phyloP scores from a whole-genome alignment of 441 rosid species.

The Eutrema salsugineum region DNA sequence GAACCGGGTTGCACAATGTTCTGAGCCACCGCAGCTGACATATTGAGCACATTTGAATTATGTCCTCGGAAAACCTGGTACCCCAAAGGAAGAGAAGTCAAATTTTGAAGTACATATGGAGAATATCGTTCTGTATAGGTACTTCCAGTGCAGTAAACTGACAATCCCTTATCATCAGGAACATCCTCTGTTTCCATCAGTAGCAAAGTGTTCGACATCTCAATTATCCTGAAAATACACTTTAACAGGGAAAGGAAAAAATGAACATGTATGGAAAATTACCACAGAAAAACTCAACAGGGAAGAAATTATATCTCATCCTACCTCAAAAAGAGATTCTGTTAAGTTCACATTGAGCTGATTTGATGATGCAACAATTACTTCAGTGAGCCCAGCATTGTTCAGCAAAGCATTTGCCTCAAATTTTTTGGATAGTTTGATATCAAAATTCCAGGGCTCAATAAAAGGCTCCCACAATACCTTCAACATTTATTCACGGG shows the following conservation, averaged over 20 bases:
- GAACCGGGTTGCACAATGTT: conserved; percentile 67
- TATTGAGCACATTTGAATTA: conserved; percentile 42
- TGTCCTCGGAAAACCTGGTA: conserved; percentile 68
- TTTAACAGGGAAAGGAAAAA: conserved; percentile 24
- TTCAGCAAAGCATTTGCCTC: conserved; percentile 55
- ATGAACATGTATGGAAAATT: background rate
- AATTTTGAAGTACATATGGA: conserved; percentile 85
- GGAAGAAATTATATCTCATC: conserved; percentile 5
- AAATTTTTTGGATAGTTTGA: conserved; percentile 46
- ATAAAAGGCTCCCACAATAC: conserved; percentile 94
- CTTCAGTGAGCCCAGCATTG: conserved; percentile 54
- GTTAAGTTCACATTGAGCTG: conserved; percentile 81
- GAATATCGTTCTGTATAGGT: conserved; percentile 62
- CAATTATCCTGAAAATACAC: conserved; percentile 77
- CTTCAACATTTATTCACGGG: conserved; percentile 38
- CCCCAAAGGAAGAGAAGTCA: conserved; percentile 75
- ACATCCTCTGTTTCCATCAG: conserved; percentile 37
- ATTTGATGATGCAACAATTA: conserved; percentile 53
- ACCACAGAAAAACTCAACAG: background rate
- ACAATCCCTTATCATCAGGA: conserved; percentile 40
- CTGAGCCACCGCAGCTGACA: conserved; percentile 46
- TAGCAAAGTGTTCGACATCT: conserved; percentile 74
- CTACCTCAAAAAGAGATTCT: conserved; percentile 87
- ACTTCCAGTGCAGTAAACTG: conserved; percentile 39
- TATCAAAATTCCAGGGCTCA: conserved; percentile 86